A percentile compares a stretch with the other conserved stretches of the same genome.
Evolutionary conservation across 306 rosid species (phyloP).

Genomic region (Vachellia pachyceras): DNA sequence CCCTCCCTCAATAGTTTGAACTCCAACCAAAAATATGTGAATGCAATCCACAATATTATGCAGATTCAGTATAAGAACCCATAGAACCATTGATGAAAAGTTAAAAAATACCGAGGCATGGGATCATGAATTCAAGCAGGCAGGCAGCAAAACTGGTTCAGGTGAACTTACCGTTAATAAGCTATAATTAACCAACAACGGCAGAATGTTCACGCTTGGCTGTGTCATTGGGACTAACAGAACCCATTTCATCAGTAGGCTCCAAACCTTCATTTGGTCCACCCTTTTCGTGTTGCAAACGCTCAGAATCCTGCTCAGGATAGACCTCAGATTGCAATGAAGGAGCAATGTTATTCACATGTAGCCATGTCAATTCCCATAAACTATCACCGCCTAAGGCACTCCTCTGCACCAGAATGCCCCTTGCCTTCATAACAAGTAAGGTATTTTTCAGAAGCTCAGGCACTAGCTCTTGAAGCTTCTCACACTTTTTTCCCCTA

Average conservation of each 20-base stretch:
- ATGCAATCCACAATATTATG: constrained; percentile 34
- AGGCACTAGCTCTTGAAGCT: constrained; percentile 84
- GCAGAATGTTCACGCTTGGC: constrained; percentile 50
- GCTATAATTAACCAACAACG: constrained; percentile 51
- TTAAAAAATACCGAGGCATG: constrained; percentile 22
- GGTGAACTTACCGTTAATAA: constrained; percentile 35
- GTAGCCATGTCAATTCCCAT: constrained; percentile 97
- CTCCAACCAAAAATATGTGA: constrained; percentile 37
- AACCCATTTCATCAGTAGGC: constrained; percentile 50
- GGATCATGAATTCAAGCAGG: constrained; percentile 30
- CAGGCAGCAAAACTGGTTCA: constrained; percentile 40
- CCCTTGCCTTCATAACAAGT: constrained; percentile 78
- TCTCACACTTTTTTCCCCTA: constrained; percentile 85
- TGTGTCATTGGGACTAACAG: constrained; percentile 50
- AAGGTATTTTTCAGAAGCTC: constrained; percentile 87
- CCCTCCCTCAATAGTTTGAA: constrained; percentile 29
- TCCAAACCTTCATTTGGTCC: constrained; percentile 50
- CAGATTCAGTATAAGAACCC: constrained; percentile 40
- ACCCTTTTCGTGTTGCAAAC: constrained; percentile 47
- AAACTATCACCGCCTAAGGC: constrained; percentile 95
- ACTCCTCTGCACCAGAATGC: constrained; percentile 78
- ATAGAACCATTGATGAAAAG: constrained; percentile 26
- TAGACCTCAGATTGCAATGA: constrained; percentile 87
- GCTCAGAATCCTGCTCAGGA: constrained; percentile 77
- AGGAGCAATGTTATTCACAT: constrained; percentile 83